Evolutionary conservation across 1,284 basidiomycete genomes (phyloP).

Genomic region (Salmacisia buchloeana): DNA sequence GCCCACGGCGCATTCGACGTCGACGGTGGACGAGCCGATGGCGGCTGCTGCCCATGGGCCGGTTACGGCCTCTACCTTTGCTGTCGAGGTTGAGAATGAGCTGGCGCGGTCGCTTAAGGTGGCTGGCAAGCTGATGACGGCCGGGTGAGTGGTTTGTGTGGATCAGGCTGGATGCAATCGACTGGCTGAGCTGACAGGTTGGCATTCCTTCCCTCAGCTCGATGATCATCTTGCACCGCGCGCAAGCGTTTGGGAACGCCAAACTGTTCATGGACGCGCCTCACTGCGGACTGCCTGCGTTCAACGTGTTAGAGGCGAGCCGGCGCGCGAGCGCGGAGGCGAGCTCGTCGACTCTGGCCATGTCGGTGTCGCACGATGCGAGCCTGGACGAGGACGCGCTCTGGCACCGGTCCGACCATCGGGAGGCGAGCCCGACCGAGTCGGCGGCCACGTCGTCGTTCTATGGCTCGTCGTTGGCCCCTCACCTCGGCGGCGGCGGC

Average conservation of each 20-base stretch:
- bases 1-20: background rate
- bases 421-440: constrained; percentile 19
- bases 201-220: constrained; percentile 7
- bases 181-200: too few relatives aligned
- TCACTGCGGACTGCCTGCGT: constrained; percentile 33
- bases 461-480: too few relatives aligned
- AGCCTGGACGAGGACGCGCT: constrained; percentile 14
- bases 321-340: background rate
- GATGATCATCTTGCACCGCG: constrained; percentile 36
- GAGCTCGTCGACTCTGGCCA: constrained; percentile 10
- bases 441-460: constrained; percentile 10
- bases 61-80: too few relatives aligned
- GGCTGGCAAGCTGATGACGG: constrained; percentile 40
- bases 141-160: constrained; percentile 17
- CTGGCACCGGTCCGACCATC: constrained; percentile 24
- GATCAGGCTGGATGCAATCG: too few relatives aligned
- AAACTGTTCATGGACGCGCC: constrained; percentile 33
- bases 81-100: constrained; percentile 7
- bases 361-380: constrained; percentile 22
- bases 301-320: background rate
- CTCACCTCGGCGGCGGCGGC: background rate
- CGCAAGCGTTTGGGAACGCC: constrained; percentile 40
- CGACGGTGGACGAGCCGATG: background rate
- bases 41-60: too few relatives aligned
- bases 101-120: constrained; percentile 20